Evolutionary conservation across 257 asterid species (phyloP), one percentile per base, ranked within the genome.

Genomic region (Solanum verrucosum): DNA sequence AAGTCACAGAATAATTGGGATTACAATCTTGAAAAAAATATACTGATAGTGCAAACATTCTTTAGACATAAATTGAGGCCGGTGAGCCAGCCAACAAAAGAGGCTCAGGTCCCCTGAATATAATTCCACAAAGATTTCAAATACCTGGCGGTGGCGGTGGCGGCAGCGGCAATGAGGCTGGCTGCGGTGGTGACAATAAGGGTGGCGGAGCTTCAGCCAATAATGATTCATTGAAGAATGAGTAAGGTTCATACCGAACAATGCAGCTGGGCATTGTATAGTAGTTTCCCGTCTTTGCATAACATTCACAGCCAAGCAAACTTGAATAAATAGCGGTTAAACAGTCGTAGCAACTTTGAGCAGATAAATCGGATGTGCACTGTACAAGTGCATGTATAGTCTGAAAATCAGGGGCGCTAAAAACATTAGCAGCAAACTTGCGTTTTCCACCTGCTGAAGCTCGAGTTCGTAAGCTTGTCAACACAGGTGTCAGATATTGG

Each of bases 341-440:
- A 37, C 83, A 74, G 0, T 21, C 6, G 3, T 4, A 35, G 83
- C 83, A 74, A 35, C 1, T 1, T 5, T 9, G 79, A 1, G 34
- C 15, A 0, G 90, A 84, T 65, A 89, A 74, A 49, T 91, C 93
- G 3, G 93, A 89, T 5, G 90, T 91, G 67, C 93, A 91, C 88
- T 89, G 91, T 70, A 68, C 74, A 68, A 68, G 21, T 68, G 74
- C 63, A 88, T 4, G 35, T 3, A 88, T 60, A 5, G 56, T 63
- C 78, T 16, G 38, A 65, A 40, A 60, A 25, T 87, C n/a, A 27
- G 5, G 75, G 11, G 5, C 37, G 0, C 3, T 6, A 68, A 18
- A 27, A 27, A 29, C 8, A 68, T 14, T 29, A 27, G 23, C 37
- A 5, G 90, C 85, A 29, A 70, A 81, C 83, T 88, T 88, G 23